A percentile compares a stretch with the other conserved stretches of the same genome.
Evolutionary conservation across 2,329 filamentous ascomycete genomes (phyloP).

Genomic region (Colletotrichum nymphaeae): DNA sequence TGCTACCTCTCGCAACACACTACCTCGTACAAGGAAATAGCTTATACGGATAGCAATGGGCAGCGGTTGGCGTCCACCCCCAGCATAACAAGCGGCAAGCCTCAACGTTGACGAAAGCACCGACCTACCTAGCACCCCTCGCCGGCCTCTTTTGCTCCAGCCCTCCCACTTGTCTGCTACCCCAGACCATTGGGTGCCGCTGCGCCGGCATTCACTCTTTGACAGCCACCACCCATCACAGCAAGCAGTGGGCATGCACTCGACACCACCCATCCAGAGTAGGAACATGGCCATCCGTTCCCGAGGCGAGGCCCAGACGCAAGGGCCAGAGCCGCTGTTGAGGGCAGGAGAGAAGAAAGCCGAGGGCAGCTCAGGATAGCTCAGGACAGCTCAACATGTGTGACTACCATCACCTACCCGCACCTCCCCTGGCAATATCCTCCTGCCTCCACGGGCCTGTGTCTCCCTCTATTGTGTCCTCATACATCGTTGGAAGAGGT

Average conservation of each 20-base stretch:
- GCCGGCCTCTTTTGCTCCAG: background rate
- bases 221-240: conserved; percentile 27
- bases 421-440: background rate
- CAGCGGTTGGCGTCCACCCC: background rate
- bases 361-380: background rate
- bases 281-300: conserved; percentile 24
- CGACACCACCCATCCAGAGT: conserved; percentile 12
- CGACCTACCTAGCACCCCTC: background rate
- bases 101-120: background rate
- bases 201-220: conserved; percentile 18
- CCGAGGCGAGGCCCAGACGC: conserved; percentile 3
- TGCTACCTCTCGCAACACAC: background rate
- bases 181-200: conserved; percentile 24
- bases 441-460: background rate
- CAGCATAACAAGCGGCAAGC: no score
- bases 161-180: background rate
- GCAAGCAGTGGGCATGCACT: conserved; percentile 2
- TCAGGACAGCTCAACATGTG: background rate
- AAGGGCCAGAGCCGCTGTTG: conserved; percentile 2
- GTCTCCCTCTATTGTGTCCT: background rate
- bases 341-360: background rate
- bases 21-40: background rate
- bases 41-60: background rate
- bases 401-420: background rate
- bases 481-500: background rate